A percentile compares a stretch with the other conserved stretches of the same genome.
Evolutionary conservation across 495 filamentous ascomycete species (phyloP).

Genomic region (Neurospora discreta): DNA sequence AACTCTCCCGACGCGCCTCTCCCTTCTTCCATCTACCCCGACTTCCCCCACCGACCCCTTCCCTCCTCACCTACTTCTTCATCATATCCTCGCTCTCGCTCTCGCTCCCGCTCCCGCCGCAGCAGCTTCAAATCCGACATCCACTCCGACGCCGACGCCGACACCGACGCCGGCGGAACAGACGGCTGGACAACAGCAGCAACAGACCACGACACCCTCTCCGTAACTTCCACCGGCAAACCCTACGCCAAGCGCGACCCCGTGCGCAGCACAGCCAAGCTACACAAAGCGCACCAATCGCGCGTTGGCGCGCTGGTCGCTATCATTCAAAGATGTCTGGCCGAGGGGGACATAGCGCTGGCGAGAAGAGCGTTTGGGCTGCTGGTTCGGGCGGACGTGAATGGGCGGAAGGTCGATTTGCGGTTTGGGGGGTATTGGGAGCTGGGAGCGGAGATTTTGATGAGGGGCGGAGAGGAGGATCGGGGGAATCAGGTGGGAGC

Average conservation of each 20-base stretch:
- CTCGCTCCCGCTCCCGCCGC: background rate
- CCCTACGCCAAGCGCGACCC: background rate
- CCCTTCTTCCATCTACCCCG: conserved; percentile 23
- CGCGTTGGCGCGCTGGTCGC: conserved; percentile 23
- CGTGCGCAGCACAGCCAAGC: background rate
- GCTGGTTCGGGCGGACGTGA: conserved; percentile 17
- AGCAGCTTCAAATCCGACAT: background rate
- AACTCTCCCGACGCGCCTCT: conserved; percentile 20
- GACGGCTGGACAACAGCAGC: background rate
- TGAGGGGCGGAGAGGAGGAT: conserved; percentile 23
- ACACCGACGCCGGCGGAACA: background rate
- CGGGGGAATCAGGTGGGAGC: background rate
- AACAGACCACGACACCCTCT: background rate
- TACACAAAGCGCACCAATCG: conserved; percentile 2
- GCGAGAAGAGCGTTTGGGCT: conserved; percentile 31
- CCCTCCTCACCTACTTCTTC: background rate
- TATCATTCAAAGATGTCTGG: conserved; percentile 25
- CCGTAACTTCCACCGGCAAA: background rate
- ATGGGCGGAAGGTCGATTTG: conserved; percentile 25
- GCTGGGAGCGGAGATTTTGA: conserved; percentile 31
- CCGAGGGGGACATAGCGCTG: conserved; percentile 24
- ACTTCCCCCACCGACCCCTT: conserved; percentile 33
- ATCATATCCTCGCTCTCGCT: background rate
- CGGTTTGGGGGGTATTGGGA: conserved; percentile 28
- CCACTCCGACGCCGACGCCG: background rate